Evolutionary conservation across 176 grass and related monocot genomes (phyloP), one percentile per base, ranked within the genome.

Genomic region (Thinopyrum elongatum): DNA sequence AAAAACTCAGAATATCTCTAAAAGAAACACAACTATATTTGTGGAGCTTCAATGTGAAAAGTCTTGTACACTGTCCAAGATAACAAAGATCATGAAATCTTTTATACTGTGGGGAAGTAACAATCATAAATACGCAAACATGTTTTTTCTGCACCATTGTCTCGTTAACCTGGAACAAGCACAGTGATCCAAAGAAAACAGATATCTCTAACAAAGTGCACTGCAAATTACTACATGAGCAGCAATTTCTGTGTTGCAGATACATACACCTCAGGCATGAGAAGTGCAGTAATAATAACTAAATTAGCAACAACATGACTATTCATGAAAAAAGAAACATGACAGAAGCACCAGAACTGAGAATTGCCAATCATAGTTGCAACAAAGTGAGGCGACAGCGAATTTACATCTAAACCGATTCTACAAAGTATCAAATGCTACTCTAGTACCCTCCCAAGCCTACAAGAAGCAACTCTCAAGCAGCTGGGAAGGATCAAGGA

Each of bases 161-260:
- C 65, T 25, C 33, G 36, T 59, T 66, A 66, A 74, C 26, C 34
- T 27, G 15, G 79, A 61, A 76, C 33, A 73, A 27, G 26, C 27
- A 81, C 28, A 36, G 6, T 59, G 68, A 25, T 74, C 76, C 67
- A 80, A 62, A 76, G 65, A 65, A 80, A 84, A 85, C 77, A 35
- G 6, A 49, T 47, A 8, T 81, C 28, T 59, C 28, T 61, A 77
- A 30, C 64, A 70, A 71, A 23, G 41, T 63, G 79, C 36, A 55
- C 8, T 36, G 17, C 9, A 78, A 3, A 78, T 53, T 21, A 57
- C 53, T 33, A 78, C 2, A 70, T 82, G 31, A 64, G 63, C 31
- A 58, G 21, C 44, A 57, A 21, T 19, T 80, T 78, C 57, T 78
- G 47, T 47, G 69, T 13, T 76, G 26, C 35, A 74, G 19, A 75